Evolutionary conservation across 371 early-diverging fungal species (phyloP).

Genomic region (Rhizomucor miehei): DNA sequence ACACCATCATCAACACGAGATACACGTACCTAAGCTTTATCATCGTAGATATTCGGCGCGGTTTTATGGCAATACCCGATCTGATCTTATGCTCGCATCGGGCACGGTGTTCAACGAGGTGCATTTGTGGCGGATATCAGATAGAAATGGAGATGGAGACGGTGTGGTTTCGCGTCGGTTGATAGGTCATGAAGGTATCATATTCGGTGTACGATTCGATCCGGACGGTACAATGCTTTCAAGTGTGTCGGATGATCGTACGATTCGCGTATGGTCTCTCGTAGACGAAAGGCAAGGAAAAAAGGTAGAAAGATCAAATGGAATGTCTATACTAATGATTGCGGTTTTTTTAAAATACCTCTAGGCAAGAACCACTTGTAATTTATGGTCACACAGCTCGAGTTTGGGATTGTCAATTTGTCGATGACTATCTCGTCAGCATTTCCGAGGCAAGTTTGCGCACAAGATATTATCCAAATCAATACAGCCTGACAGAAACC

Average conservation of each 20-base stretch:
- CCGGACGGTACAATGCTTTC: conserved; percentile 54
- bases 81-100: conserved; percentile 59
- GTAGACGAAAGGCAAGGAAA: conserved; percentile 11
- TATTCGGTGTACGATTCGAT: conserved; percentile 78
- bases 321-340: neutral
- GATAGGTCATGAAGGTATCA: conserved; percentile 76
- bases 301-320: neutral
- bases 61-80: conserved; percentile 53
- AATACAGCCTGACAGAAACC: neutral
- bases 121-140: conserved; percentile 63
- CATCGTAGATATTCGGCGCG: conserved; percentile 61
- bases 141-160: conserved; percentile 32
- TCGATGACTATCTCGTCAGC: conserved; percentile 58
- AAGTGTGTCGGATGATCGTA: conserved; percentile 85
- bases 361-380: conserved; percentile 36
- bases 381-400: conserved; percentile 83
- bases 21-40: no score
- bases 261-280: conserved; percentile 76
- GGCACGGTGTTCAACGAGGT: conserved; percentile 88
- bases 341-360: no score
- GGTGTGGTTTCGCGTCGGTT: conserved; percentile 50
- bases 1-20: no score
- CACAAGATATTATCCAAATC: no score
- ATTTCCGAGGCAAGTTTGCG: conserved; percentile 49
- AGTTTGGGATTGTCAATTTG: conserved; percentile 78